A percentile compares a stretch with the other conserved stretches of the same genome.
These are phyloP conservation scores for Hortiboletus flavorubellus DNA, from an alignment of 768 basidiomycete species.

Conservation along the genomic window DNA sequence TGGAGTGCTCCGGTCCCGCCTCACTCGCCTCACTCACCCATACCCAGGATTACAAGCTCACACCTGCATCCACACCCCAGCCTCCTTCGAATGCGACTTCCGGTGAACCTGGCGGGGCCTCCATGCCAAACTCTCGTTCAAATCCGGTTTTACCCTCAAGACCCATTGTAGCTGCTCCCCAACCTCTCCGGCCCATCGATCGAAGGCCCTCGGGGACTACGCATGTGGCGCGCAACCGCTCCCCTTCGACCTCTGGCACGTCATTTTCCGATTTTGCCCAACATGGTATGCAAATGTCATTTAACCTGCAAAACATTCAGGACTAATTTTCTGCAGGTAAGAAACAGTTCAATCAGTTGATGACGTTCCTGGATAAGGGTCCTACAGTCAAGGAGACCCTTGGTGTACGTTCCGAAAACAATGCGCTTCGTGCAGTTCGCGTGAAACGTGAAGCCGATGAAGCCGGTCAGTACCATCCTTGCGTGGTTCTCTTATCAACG, in stretches of 20 bases:
- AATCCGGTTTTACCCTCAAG: conserved; percentile 45
- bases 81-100: conserved; percentile 30
- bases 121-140: conserved; percentile 39
- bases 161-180: conserved; percentile 64
- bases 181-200: conserved; percentile 71
- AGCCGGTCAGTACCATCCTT: conserved; percentile 54
- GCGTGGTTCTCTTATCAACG: background rate
- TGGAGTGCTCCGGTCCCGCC: conserved; percentile 29
- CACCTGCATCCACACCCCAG: conserved; percentile 36
- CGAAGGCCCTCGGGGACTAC: conserved; percentile 65
- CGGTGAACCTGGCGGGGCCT: conserved; percentile 29
- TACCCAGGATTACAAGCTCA: conserved; percentile 60
- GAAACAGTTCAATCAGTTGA: conserved; percentile 81
- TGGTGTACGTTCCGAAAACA: conserved; percentile 55
- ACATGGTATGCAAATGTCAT: conserved; percentile 47
- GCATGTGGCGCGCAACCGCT: conserved; percentile 57
- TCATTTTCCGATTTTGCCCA: conserved; percentile 86
- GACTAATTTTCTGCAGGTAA: conserved; percentile 50
- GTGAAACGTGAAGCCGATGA: conserved; percentile 90
- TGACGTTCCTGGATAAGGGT: conserved; percentile 80
- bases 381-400: conserved; percentile 58
- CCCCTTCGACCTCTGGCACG: conserved; percentile 76
- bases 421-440: conserved; percentile 70
- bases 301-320: background rate
- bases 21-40: conserved; percentile 7